Evolutionary conservation across 2,329 filamentous ascomycete genomes (phyloP), one percentile per base, ranked within the genome.

Genomic region (Intubia oerlemansii): DNA sequence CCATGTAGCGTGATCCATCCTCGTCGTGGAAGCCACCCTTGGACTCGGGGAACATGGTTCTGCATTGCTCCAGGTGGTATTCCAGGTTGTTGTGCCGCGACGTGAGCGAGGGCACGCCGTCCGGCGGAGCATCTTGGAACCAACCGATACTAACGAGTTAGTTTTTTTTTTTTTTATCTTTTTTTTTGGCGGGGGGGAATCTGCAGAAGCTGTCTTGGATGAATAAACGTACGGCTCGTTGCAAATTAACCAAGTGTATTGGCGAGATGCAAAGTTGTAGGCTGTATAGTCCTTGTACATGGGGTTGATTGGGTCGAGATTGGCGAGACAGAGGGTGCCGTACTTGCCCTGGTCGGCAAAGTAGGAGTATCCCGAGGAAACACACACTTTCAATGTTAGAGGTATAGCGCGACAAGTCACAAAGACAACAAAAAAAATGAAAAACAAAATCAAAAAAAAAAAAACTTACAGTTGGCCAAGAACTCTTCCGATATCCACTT

Each of bases 231-330:
- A 21, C 30, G 52, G 50, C 34, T 54, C 49, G 42, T 66, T 66
- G 48, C 63, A 67, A 5, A 56, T 47, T 43, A 67, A 52, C 61
- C 60, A 67, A 10, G 50, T 45, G 60, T 59, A 67, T 37, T 65
- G 61, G 4, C 61, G 48, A 42, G 62, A 53, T 19, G 49, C 38
- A 1, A 36, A 35, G 39, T 66, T 66, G 38, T 35, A 32, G 1
- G 44, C 39, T 3, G 41, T 36, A 18, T 49, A 28, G 28, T 55
- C 51, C 29, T 44, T 43, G 43, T 49, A 54, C 29, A 48, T 38
- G 12, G 47, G 42, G 39, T 57, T 53, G 17, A 48, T 48, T 3
- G 42, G 47, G 41, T 67, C 60, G 46, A 56, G 38, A 30, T 53
- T 36, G 42, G 52, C 36, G 44, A 49, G 53, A 27, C 59, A 64